Evolutionary conservation across 2,329 filamentous ascomycete genomes (phyloP), one percentile per base, ranked within the genome.

Genomic region (Capronia americana): DNA sequence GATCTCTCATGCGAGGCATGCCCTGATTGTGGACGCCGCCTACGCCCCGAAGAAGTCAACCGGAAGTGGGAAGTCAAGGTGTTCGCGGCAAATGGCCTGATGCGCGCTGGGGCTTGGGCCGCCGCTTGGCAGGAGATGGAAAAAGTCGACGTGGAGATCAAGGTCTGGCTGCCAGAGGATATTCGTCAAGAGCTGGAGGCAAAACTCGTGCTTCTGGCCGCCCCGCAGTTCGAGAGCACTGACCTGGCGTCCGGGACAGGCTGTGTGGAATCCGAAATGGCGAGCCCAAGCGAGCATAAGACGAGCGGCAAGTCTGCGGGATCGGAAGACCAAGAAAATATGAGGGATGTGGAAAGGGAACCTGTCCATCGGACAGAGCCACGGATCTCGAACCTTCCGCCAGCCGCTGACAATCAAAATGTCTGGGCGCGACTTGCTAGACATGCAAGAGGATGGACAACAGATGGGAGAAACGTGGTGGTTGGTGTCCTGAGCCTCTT

Each of bases 41-140:
- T 88, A 73, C 81, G 77, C 69, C 62, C 81, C 74, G 63, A 83
- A 74, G 81, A 74, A 76, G 82, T 57, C 74, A 84, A 77, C 76
- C 85, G 70, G 77, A 87, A 79, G 79, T 89, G 75, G 80, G 83
- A 78, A 77, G 83, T 98, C 76, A 95, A 93, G 75, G 89, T 98
- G 0, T 99, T 94, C 74, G 95, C 95, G 0, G 94, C 93, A 60
- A 99, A 98, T 77, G 95, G 95, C 0, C 81, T 98, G 56, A 96
- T 99, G 92, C 87, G 89, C 65, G 89, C 92, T 4, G 92, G 92
- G 0, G 94, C 95, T 0, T 99, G 95, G 95, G 87, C 87, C 4
- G 93, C 93, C 1, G 94, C 92, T 65, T 99, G 94, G 94, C 91
- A 88, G 72, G 94, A 98, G 78, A 99, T 99, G 95, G 95, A 99